Evolutionary conservation across 2,329 filamentous ascomycete species (phyloP).

Genomic region (Monosporascus sp.): DNA sequence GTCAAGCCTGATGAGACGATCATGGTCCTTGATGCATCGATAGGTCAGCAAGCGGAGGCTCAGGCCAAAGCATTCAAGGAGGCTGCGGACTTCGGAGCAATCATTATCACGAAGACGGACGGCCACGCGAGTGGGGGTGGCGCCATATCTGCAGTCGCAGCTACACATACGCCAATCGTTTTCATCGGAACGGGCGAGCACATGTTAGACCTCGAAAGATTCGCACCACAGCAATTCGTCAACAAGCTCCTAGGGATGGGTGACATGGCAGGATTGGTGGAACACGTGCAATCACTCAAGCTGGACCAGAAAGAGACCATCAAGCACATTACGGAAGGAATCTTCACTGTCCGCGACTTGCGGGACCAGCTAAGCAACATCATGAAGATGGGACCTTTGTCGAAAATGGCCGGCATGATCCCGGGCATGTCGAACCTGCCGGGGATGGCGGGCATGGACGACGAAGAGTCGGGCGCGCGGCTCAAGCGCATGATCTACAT

Average conservation of each 20-base stretch:
- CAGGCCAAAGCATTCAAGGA: slow-evolving; percentile 97
- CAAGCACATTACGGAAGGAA: slow-evolving; percentile 95
- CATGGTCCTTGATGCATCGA: slow-evolving; percentile 94
- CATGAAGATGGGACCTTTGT: slow-evolving; percentile 98
- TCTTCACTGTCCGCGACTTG: slow-evolving; percentile 91
- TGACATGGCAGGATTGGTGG: slow-evolving; percentile 89
- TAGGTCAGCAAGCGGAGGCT: slow-evolving; percentile 90
- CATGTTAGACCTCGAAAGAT: slow-evolving; percentile 89
- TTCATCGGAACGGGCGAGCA: slow-evolving; percentile 98
- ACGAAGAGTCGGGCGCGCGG: slow-evolving; percentile 90
- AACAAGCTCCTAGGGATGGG: slow-evolving; percentile 95
- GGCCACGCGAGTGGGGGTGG: slow-evolving; percentile 93
- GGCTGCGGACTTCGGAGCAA: slow-evolving; percentile 92
- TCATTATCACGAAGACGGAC: slow-evolving; percentile 98
- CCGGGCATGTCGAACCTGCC: slow-evolving; percentile 81
- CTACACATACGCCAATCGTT: slow-evolving; percentile 93
- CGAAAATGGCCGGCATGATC: slow-evolving; percentile 98
- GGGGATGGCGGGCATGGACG: slow-evolving; percentile 85
- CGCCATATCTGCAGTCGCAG: slow-evolving; percentile 94
- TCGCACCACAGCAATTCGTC: slow-evolving; percentile 88
- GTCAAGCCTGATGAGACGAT: slow-evolving; percentile 94
- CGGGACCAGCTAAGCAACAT: slow-evolving; percentile 95
- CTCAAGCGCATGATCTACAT: slow-evolving; percentile 99
- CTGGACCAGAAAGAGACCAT: slow-evolving; percentile 98
- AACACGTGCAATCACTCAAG: slow-evolving; percentile 93